Evolutionary conservation across 2,329 filamentous ascomycete genomes (phyloP), one percentile per base, ranked within the genome.

Genomic region (Sporothrix schenckii): DNA sequence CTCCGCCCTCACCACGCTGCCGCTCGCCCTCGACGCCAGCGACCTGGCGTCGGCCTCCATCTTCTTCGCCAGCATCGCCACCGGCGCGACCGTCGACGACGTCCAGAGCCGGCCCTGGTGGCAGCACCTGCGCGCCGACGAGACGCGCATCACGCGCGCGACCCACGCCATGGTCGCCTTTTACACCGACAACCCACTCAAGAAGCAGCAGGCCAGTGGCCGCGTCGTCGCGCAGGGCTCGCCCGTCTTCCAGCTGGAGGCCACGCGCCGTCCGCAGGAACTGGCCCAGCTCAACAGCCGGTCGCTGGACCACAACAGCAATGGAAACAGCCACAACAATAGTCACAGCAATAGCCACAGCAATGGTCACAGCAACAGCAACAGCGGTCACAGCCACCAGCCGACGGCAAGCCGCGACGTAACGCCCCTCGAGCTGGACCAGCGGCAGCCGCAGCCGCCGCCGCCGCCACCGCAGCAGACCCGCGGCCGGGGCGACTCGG

Each of bases 1-100:
- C 80, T 91, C 91, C 24, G 92, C 89, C 74, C 88, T 94, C 72
- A 98, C 94, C 0, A 88, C 90, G 53, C 84, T 98, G 65, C 96
- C 94, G 72, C 85, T 99, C 3, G 84, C 96, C 41, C 91, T 94
- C 79, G 88, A 89, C 24, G 88, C 93, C 19, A 87, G 89, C 53
- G 92, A 93, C 52, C 92, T 98, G 68, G 93, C 94, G 19, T 91
- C 94, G 44, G 90, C 89, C 34, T 90, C 93, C 21, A 87, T 99
- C 34, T 97, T 96, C 80, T 95, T 94, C 72, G 92, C 92, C 6
- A 91, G 92, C 71, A 88, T 89, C 56, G 90, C 93, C 76, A 91
- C 89, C 44, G 85, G 88, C 49, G 85, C 93, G 47, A 86, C 85
- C n/a, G 89, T 98, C 69, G 90, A 92, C 74, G 92, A 96, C 75